Evolutionary conservation across 768 basidiomycete species (phyloP).

Genomic region (Termitomyces sp.): DNA sequence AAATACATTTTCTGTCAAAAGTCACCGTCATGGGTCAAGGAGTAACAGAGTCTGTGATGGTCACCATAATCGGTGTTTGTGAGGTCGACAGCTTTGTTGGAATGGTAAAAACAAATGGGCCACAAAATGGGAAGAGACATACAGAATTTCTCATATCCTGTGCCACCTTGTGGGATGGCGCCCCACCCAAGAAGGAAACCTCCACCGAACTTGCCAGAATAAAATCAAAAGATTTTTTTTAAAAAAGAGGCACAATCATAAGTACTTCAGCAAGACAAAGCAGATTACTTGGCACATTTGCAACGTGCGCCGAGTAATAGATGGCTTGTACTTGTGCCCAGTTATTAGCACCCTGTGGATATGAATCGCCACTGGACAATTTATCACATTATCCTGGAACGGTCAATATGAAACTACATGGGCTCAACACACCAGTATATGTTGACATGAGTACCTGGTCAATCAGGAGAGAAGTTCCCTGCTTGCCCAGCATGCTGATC

Average conservation of each 20-base stretch:
- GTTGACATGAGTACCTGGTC: conserved; percentile 38
- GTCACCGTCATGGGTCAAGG: conserved; percentile 1
- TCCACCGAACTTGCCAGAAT: conserved; percentile 36
- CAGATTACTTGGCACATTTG: conserved; percentile 40
- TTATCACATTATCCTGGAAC: not conserved
- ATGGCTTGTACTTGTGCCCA: conserved; percentile 48
- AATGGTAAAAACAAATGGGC: not conserved
- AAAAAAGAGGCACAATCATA: not conserved
- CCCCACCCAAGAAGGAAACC: conserved; percentile 46
- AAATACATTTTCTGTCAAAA: conserved; percentile 39
- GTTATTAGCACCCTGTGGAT: conserved; percentile 41
- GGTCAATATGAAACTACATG: not conserved
- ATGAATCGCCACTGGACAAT: conserved; percentile 39
- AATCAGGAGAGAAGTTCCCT: conserved; percentile 47
- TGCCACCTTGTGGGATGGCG: conserved; percentile 33
- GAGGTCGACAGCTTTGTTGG: conserved; percentile 27
- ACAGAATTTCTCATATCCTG: conserved; percentile 49
- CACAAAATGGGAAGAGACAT: conserved; percentile 9
- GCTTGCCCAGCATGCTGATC: conserved; percentile 43
- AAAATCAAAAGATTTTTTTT: not conserved
- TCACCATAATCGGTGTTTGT: conserved; percentile 40
- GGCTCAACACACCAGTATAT: conserved; percentile 39
- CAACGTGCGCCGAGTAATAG: conserved; percentile 40
- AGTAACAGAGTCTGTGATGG: not conserved
- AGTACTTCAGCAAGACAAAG: conserved; percentile 45